Conservation (phyloP, 2,329 filamentous ascomycete genomes). For the Rutstroemia sp. region DNA sequence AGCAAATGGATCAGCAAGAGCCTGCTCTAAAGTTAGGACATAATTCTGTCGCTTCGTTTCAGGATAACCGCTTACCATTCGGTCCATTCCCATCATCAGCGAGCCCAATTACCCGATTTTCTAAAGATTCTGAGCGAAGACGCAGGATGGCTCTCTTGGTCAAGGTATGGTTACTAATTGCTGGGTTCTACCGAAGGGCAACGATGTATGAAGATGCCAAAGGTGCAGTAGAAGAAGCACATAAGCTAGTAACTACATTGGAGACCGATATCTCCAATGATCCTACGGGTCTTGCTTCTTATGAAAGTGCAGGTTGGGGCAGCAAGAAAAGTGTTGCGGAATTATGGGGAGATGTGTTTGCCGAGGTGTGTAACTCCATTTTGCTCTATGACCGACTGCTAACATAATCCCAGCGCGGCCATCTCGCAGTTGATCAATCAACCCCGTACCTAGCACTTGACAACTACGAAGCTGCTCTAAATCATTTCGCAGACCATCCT, state of each 20-base stretch:
- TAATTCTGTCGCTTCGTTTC: constrained; percentile 6
- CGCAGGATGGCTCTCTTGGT: constrained; percentile 52
- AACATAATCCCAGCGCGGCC: constrained; percentile 27
- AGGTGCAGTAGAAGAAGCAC: constrained; percentile 74
- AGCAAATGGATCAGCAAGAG: constrained; percentile 24
- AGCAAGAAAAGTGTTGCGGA: constrained; percentile 75
- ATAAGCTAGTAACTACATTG: constrained; percentile 63
- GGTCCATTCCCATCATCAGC: constrained; percentile 14
- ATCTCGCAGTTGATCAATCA: constrained; percentile 23
- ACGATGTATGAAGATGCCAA: constrained; percentile 72
- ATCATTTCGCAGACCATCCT: constrained; percentile 72
- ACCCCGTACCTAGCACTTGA: constrained; percentile 61
- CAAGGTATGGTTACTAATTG: constrained; percentile 85
- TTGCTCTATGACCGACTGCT: constrained; percentile 14
- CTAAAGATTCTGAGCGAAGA: constrained; percentile 44
- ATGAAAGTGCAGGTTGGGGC: constrained; percentile 66
- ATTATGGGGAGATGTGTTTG: constrained; percentile 74
- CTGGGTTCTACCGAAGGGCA: constrained; percentile 79
- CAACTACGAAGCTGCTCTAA: constrained; percentile 76
- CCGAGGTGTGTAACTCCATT: constrained; percentile 54
- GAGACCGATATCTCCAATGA: constrained; percentile 60
- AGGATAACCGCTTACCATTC: constrained; percentile 18
- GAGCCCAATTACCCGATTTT: constrained; percentile 35
- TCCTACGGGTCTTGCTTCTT: constrained; percentile 52
- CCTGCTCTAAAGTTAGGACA: constrained; percentile 13